These are phyloP conservation scores for Monosiga brevicollis DNA, from an alignment of 78 protist genomes.

Conservation along the genomic window DNA sequence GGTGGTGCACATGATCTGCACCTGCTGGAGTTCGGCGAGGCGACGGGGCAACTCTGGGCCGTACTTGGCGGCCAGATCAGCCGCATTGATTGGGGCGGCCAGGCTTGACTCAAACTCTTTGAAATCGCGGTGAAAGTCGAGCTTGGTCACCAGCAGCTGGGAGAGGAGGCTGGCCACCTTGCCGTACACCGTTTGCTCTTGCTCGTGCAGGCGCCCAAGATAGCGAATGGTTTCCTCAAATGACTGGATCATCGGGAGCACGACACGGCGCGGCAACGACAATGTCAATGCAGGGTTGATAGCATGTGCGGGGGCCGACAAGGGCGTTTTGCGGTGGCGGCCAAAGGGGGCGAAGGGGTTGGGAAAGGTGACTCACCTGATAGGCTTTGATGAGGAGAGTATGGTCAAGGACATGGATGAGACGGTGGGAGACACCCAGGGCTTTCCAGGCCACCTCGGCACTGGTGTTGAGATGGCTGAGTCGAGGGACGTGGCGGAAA, in stretches of 20 bases:
- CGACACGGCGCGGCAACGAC: no score
- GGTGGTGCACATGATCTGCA: neutral
- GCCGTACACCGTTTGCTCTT: neutral
- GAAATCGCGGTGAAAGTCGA: neutral
- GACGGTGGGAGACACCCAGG: neutral
- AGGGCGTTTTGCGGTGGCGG: no score
- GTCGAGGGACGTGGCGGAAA: neutral
- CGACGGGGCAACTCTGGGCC: neutral
- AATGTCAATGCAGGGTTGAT: no score
- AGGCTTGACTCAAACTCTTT: neutral
- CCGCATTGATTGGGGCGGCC: neutral
- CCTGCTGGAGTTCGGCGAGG: neutral
- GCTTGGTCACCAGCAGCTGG: neutral
- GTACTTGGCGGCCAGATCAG: neutral
- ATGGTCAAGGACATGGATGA: neutral
- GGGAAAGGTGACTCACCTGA: no score
- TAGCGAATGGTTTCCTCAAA: neutral
- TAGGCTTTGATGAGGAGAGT: no score
- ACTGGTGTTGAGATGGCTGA: neutral
- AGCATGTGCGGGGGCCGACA: no score
- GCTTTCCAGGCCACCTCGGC: neutral
- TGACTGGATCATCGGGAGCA: no score
- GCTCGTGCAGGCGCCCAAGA: neutral
- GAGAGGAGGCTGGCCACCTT: neutral
- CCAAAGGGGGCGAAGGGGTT: no score